Base-by-base conservation (phyloP, 2,329 filamentous ascomycete species). In the Diaporthe ampelina region DNA sequence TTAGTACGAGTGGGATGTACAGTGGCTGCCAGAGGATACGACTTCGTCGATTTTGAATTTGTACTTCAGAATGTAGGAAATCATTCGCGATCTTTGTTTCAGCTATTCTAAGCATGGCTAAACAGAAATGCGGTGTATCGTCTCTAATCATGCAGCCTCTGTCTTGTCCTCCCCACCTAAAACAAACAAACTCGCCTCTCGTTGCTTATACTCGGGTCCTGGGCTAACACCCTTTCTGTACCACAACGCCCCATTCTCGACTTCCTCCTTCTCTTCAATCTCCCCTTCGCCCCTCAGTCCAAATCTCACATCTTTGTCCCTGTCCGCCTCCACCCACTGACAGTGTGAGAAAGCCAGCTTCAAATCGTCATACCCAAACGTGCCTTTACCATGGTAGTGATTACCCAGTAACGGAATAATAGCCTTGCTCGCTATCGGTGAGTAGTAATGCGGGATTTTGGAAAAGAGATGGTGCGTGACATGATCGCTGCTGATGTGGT, bases 381-480 rank as follows among this genome's bases (percentile, higher is more conserved):
- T n/a, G 21, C 32, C 56, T 58, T 58, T 58, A 4, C 56, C 56
- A 58, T 58, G 94, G 88, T 99, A 99, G 89, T 99, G 97, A 81
- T 89, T 88, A 83, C 97, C 97, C 95, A 99, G 98, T 83, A 99
- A 88, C 75, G 91, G 91, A 89, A 95, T 95, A 89, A 98, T 97
- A 81, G 95, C 95, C 79, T 98, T 95, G 79, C 92, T 93, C 73
- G 96, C 95, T 87, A 98, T 95, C 79, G 98, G 95, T 81, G 95
- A 95, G 45, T 70, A 56, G 73, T 80, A 80, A 56, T 79, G 79
- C 77, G 95, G 95, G 78, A 98, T 98, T 80, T 91, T 95, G 85
- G 94, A 96, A 83, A 98, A 91, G 85, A 97, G 98, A 90, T 98
- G 95, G 89, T 98, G 95, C 74, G 97, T 93, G 75, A 98, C 95